These are phyloP conservation scores for Delphinella strobiligena DNA, from an alignment of 2,329 filamentous ascomycete genomes.

Conservation along the genomic window DNA sequence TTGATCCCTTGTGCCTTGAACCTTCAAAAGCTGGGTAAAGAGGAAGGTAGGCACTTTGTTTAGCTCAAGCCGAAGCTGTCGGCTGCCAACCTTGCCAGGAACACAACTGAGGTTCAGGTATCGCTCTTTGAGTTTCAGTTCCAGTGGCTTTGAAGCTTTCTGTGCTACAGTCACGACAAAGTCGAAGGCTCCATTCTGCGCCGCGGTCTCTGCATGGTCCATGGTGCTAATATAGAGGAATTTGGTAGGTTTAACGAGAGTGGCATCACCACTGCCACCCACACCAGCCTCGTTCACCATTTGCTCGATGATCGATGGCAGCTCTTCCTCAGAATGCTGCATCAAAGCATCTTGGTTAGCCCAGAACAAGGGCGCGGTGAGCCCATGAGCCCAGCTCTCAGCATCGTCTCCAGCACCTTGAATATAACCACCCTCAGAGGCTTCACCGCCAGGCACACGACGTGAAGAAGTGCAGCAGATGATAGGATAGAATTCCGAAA, in stretches of 20 bases:
- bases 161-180: slow-evolving; percentile 20
- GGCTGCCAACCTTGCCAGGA: slow-evolving; percentile 64
- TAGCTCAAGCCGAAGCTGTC: slow-evolving; percentile 65
- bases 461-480: slow-evolving; percentile 79
- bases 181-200: slow-evolving; percentile 19
- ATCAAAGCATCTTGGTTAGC: slow-evolving; percentile 49
- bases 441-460: slow-evolving; percentile 55
- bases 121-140: slow-evolving; percentile 26
- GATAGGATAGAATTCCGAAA: slow-evolving; percentile 54
- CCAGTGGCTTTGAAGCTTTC: slow-evolving; percentile 6
- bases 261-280: slow-evolving; percentile 12
- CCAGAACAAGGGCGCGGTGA: slow-evolving; percentile 78
- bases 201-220: slow-evolving; percentile 25
- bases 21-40: slow-evolving; percentile 5
- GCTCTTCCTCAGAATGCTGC: slow-evolving; percentile 51
- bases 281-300: slow-evolving; percentile 22
- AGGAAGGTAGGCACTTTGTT: slow-evolving; percentile 49
- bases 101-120: slow-evolving; percentile 52
- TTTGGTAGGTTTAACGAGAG: slow-evolving; percentile 29
- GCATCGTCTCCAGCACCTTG: slow-evolving; percentile 93
- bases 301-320: slow-evolving; percentile 39
- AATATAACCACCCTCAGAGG: slow-evolving; percentile 65
- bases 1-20: slow-evolving; percentile 2
- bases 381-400: slow-evolving; percentile 78
- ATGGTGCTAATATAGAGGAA: slow-evolving; percentile 29